Base-by-base conservation (phyloP, 306 rosid species). In the Medicago ruthenica region DNA sequence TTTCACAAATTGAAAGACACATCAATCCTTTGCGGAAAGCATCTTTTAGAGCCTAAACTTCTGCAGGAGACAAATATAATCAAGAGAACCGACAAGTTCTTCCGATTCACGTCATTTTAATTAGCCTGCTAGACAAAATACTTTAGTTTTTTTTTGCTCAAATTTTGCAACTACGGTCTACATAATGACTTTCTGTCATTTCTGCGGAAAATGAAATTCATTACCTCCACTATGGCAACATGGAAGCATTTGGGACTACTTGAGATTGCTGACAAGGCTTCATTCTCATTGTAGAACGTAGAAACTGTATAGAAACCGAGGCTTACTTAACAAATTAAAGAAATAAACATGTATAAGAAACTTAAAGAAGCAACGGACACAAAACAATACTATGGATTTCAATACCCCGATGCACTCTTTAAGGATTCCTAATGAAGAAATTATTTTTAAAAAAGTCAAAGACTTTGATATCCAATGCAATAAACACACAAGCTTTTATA, bases 141-240 rank as follows among this genome's bases (percentile, higher is more conserved):
- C 16, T 1, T 24, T 34, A 22, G 50, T 74, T 63, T 57, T 41
- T 50, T 69, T 24, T 16, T 48, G 53, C 53, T 54, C 42, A 51
- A 67, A 15, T 39, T 45, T 76, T 17, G 54, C 40, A 70, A 73
- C 71, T 60, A 57, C 70, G 9, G 55, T 24, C 27, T 24, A 24
- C 27, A 60, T 39, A 39, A 59, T 64, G 55, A 16, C 70, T 57
- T 67, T 13, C 15, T 34, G 18, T n/a, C 48, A 22, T 58, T 39
- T 47, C 36, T 24, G 24, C 8, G 15, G 13, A 71, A 36, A 60
- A 64, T 27, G 21, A 57, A 75, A 65, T n/a, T 34, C 51, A 22
- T 73, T 82, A 92, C 97, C 97, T 89, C 97, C 71, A 89, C 89
- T 44, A 92, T 58, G 34, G 96, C 96, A 81, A 92, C 84, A 76